These are phyloP conservation scores for Picochlorum sp. DNA, from an alignment of 139 green algal genomes.

Conservation along the genomic window DNA sequence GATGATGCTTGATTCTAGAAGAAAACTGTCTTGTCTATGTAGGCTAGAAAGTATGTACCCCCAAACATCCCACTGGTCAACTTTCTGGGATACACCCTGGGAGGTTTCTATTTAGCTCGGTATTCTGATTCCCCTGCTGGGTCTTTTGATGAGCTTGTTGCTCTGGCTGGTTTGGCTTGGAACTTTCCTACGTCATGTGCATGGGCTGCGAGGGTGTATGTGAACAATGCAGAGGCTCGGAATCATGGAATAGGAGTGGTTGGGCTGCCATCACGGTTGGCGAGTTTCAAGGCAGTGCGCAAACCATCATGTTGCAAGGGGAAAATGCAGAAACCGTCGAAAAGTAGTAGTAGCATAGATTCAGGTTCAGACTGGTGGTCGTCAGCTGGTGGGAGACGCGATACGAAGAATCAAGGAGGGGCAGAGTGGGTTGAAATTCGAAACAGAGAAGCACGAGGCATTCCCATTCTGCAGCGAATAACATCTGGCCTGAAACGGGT, in stretches of 20 bases:
- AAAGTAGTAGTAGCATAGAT: too few relatives aligned
- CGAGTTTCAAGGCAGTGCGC: slow-evolving; percentile 43
- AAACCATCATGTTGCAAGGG: background rate
- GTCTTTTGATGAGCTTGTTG: slow-evolving; percentile 86
- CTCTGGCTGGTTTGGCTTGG: slow-evolving; percentile 84
- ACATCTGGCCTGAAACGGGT: background rate
- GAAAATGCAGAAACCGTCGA: too few relatives aligned
- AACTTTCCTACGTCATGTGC: slow-evolving; percentile 89
- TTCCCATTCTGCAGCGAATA: background rate
- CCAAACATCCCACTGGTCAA: slow-evolving; percentile 72
- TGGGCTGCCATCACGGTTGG: slow-evolving; percentile 74
- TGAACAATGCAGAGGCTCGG: slow-evolving; percentile 69
- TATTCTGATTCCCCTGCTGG: slow-evolving; percentile 84
- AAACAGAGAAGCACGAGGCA: background rate
- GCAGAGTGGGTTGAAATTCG: background rate
- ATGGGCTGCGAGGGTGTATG: slow-evolving; percentile 83
- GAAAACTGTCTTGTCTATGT: too few relatives aligned
- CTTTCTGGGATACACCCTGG: slow-evolving; percentile 82
- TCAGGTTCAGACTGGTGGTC: background rate
- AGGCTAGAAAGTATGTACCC: slow-evolving; percentile 78
- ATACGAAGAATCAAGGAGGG: background rate
- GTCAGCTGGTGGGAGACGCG: background rate
- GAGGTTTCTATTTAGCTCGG: slow-evolving; percentile 85
- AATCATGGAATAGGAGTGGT: slow-evolving; percentile 65
- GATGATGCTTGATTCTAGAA: too few relatives aligned